phyloP scores from a whole-genome alignment of 2,329 filamentous ascomycete genomes.

The Ascomycota sp. region DNA sequence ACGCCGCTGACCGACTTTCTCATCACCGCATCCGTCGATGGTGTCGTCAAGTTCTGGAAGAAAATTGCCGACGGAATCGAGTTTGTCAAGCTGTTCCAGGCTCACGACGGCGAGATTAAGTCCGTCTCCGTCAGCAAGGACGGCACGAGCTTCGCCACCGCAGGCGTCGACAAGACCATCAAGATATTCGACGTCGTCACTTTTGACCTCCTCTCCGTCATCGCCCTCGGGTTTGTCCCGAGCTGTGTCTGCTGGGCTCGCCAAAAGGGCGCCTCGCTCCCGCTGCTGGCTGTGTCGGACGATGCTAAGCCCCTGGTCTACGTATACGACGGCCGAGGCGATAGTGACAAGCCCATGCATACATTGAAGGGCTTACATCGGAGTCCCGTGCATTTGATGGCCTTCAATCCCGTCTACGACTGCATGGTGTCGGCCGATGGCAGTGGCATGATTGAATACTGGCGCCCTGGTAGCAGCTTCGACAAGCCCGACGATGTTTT shows the following conservation, averaged over 20 bases:
- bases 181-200: constrained; percentile 70
- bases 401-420: constrained; percentile 70
- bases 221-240: constrained; percentile 54
- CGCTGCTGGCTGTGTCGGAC: constrained; percentile 64
- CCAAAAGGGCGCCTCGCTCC: constrained; percentile 63
- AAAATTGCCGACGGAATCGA: constrained; percentile 77
- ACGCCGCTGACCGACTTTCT: constrained; percentile 86
- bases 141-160: constrained; percentile 80
- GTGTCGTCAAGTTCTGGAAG: constrained; percentile 99
- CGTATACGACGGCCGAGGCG: constrained; percentile 77
- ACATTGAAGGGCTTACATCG: constrained; percentile 61
- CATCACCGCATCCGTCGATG: constrained; percentile 80
- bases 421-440: constrained; percentile 82
- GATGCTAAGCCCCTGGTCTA: constrained; percentile 48
- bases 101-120: constrained; percentile 66
- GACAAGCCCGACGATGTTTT: constrained; percentile 87
- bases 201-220: constrained; percentile 67
- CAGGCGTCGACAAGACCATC: constrained; percentile 53
- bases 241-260: constrained; percentile 84
- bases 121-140: constrained; percentile 72
- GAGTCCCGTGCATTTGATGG: constrained; percentile 60
- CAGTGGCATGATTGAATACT: constrained; percentile 89
- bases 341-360: constrained; percentile 53
- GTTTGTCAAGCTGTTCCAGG: constrained; percentile 94
- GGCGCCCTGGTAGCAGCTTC: constrained; percentile 58